Base-by-base conservation (phyloP, 768 basidiomycete genomes). In the Rhodotorula sphaerocarpa region DNA sequence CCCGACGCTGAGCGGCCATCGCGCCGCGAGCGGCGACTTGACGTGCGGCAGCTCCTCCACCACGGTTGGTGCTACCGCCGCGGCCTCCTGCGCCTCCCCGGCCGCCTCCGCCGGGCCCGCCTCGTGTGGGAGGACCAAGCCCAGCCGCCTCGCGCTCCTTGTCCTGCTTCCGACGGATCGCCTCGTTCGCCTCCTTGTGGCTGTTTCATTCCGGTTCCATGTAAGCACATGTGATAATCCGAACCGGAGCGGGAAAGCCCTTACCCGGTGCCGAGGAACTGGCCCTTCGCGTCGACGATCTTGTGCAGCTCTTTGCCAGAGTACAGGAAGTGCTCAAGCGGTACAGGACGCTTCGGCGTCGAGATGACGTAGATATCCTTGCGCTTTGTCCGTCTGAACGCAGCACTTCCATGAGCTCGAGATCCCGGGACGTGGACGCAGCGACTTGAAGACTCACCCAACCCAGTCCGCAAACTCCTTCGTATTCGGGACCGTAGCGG, bases 401-500 rank as follows among this genome's bases (percentile, higher is more conserved):
- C n/a, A n/a, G n/a, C n/a, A n/a, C n/a, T n/a, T n/a, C n/a, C n/a
- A n/a, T 31, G n/a, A 39, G 25, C 4, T 7, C 20, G 47, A 50
- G 20, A 39, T 10, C 36, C 16, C 36, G 16, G 36, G 9, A 39
- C 36, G 10, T 39, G 10, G 36, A 39, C 36, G 9, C 36, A 16
- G 36, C 9, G 36, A 39, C 16, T 39, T 39, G 10, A 16, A 39
- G n/a, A 74, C 86, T 73, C 74, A 96, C 93, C 95, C 95, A 62
- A 97, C 93, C 95, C 95, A 99, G 69, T 91, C 91, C 7, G 95
- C 95, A 73, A 99, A 99, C 73, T 97, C 95, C 73, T 86, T 89
- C 18, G 92, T 90, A 72, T 99, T 99, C 12, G 95, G 92, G 0
- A 99, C 93, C 3, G 95, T 99, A 14, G 95, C 95, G 5, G 92